A percentile compares a stretch with the other conserved stretches of the same genome.
These are phyloP conservation scores for Saccharomyces hybrid DNA, from an alignment of 1,139 yeast genomes.

Conservation along the genomic window DNA sequence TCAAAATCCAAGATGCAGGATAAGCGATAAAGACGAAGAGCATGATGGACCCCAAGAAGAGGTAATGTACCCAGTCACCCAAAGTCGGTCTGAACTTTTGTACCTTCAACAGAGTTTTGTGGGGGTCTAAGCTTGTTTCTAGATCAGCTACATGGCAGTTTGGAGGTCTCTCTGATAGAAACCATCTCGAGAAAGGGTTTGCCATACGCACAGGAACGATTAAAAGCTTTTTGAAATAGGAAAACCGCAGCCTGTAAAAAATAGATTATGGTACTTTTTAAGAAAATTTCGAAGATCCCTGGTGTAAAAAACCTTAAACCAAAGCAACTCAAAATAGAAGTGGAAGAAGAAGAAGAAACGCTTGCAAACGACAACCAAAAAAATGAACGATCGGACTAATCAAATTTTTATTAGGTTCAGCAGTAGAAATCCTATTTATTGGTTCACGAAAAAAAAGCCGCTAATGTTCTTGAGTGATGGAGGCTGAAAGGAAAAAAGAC, in stretches of 20 bases:
- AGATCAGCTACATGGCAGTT: constrained; percentile 50
- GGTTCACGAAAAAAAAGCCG: background rate
- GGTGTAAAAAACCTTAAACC: background rate
- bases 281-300: background rate
- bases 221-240: background rate
- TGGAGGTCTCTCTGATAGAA: constrained; percentile 53
- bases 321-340: background rate
- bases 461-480: background rate
- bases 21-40: constrained; percentile 40
- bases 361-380: background rate
- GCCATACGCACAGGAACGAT: background rate
- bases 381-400: background rate
- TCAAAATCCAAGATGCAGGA: constrained; percentile 32
- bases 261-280: background rate
- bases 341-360: background rate
- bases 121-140: constrained; percentile 52
- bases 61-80: constrained; percentile 46
- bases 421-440: background rate
- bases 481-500: background rate
- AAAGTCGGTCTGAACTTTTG: constrained; percentile 42
- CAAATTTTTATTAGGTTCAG: background rate
- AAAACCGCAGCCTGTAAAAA: background rate
- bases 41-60: constrained; percentile 43
- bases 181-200: constrained; percentile 41
- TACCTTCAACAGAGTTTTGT: constrained; percentile 42